phyloP scores from a whole-genome alignment of 2,329 filamentous ascomycete species.

The Pseudovirgaria hyperparasitica region DNA sequence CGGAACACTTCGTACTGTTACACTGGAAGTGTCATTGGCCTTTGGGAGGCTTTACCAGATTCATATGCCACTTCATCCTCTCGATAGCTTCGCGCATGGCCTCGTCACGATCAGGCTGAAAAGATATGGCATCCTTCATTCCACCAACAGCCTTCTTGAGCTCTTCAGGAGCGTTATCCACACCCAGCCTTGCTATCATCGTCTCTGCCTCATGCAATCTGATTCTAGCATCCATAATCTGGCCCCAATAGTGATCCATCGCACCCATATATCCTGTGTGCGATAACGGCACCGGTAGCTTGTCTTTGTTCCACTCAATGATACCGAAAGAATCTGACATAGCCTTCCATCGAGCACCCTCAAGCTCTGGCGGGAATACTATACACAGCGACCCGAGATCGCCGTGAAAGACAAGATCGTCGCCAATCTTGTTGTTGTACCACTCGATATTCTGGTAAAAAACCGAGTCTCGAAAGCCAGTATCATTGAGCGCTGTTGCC shows the following conservation, averaged over 20 bases:
- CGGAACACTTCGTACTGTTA: too few relatives aligned
- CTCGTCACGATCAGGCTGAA: too few relatives aligned
- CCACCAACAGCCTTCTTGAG: not conserved
- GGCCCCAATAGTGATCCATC: constrained; percentile 2
- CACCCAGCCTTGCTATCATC: not conserved
- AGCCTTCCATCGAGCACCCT: constrained; percentile 10
- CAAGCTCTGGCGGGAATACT: constrained; percentile 10
- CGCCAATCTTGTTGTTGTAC: constrained; percentile 2
- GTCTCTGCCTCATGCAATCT: not conserved
- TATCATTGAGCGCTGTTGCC: constrained; percentile 14
- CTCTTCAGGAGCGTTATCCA: not conserved
- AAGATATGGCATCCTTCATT: too few relatives aligned
- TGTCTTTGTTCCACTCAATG: constrained; percentile 1
- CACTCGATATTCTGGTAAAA: constrained; percentile 3
- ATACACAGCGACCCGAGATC: constrained; percentile 7
- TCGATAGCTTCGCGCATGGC: too few relatives aligned
- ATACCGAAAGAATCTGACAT: constrained; percentile 9
- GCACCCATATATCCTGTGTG: too few relatives aligned
- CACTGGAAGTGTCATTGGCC: too few relatives aligned
- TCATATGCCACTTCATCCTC: too few relatives aligned
- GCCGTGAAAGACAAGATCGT: constrained; percentile 5
- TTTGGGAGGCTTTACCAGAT: too few relatives aligned
- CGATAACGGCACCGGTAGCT: too few relatives aligned
- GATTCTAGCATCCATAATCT: not conserved
- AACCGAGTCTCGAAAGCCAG: constrained; percentile 1